Evolutionary conservation across 768 basidiomycete species (phyloP), one percentile per base, ranked within the genome.

Genomic region (Lactarius quietus): DNA sequence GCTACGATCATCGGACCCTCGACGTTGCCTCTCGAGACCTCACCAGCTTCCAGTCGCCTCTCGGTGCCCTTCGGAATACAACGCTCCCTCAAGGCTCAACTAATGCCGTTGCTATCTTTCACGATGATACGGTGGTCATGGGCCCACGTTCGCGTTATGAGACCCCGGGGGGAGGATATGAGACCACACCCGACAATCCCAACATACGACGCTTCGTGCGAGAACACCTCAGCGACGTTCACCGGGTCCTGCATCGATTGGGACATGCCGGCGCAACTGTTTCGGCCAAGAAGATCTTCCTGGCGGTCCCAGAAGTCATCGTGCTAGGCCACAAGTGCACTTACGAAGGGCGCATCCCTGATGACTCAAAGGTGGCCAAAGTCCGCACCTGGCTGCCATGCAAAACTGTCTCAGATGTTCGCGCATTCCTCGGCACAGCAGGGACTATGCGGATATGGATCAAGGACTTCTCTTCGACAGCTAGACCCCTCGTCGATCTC

Each of bases 271-370:
- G 52, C 4, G 26, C 36, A 3, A 61, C 60, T 12, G 36, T 61
- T 7, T 61, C 60, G 2, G 36, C 60, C 2, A 7, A 20, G 17
- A 53, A 61, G 17, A 23, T 61, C 1, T 41, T 61, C 26, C 6
- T 54, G 1, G 53, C 63, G 1, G 54, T 65, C 0, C 73, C 72
- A 0, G 69, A 74, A 43, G 72, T 82, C 1, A 60, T 83, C n/a
- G 78, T 80, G 0, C 14, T 59, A n/a, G 55, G 55, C 36, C 78
- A 83, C 52, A 58, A 57, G 0, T 81, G 79, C 61, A 79, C 76
- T 0, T 73, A 70, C 17, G 71, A 78, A 38, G 80, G 78, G 0
- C 66, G 69, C 0, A 26, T 74, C 0, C 76, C 77, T 0, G 74
- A 79, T 3, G 58, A 73, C 3, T 53, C 41, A 0, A 71, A 68